Conservation (phyloP, 116 monocot genomes). For the Dioscorea cayenensis region DNA sequence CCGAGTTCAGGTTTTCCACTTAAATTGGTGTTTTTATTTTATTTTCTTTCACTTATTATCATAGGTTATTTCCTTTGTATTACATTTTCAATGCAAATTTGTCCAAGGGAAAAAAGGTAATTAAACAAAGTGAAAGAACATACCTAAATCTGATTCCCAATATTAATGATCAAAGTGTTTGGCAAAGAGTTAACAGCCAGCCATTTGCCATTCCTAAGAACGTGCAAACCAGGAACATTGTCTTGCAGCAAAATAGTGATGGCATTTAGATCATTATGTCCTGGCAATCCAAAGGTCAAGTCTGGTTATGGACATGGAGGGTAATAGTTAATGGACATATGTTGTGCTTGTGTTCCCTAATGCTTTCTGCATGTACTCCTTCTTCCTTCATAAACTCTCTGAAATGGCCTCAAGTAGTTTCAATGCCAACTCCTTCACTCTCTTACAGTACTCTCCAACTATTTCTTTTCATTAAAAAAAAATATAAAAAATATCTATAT, state of each 20-base stretch:
- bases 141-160: constrained; percentile 59
- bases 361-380: constrained; percentile 30
- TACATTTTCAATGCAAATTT: too few species aligned
- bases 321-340: constrained; percentile 72
- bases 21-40: too few species aligned
- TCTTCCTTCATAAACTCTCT: constrained; percentile 50
- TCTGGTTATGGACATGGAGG: constrained; percentile 59
- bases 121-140: neutral
- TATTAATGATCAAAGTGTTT: constrained; percentile 42
- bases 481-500: too few species aligned
- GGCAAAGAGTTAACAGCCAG: constrained; percentile 27
- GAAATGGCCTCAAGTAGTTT: constrained; percentile 35
- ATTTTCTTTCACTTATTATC: too few species aligned
- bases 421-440: constrained; percentile 26
- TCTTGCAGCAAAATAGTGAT: constrained; percentile 62
- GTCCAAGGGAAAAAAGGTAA: neutral
- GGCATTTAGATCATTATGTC: constrained; percentile 53
- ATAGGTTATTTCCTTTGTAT: too few species aligned
- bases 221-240: constrained; percentile 47
- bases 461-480: too few species aligned
- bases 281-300: constrained; percentile 45
- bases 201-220: constrained; percentile 49
- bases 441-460: constrained; percentile 26
- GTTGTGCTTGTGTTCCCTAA: constrained; percentile 50
- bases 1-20: too few species aligned